Conservation (phyloP, 129 eudicot species). For the Flaveria trinervia region DNA sequence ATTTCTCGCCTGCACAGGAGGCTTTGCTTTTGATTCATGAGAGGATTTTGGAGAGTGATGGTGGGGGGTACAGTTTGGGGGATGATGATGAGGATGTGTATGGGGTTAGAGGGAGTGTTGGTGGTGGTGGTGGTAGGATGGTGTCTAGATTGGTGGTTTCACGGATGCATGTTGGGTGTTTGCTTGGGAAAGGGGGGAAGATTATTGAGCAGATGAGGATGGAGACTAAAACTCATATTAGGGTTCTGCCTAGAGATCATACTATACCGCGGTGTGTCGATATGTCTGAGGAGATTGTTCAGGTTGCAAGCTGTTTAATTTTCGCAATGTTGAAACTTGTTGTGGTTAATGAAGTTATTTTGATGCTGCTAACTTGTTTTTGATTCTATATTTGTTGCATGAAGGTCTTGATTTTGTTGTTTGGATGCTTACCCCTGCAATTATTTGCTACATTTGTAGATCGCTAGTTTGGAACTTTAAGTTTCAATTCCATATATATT, state of each 20-base stretch:
- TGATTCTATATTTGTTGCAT: background rate
- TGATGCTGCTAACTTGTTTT: slow-evolving; percentile 20
- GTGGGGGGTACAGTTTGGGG: slow-evolving; percentile 42
- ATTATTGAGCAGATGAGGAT: slow-evolving; percentile 98
- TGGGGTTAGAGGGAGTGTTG: slow-evolving; percentile 42
- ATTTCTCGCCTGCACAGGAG: slow-evolving; percentile 96
- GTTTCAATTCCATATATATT: no score
- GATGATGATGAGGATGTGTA: slow-evolving; percentile 51
- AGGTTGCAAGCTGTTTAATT: slow-evolving; percentile 47
- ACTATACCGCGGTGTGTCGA: slow-evolving; percentile 83
- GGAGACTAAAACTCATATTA: slow-evolving; percentile 94
- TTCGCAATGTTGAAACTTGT: background rate
- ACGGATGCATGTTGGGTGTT: slow-evolving; percentile 90
- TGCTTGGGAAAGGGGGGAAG: slow-evolving; percentile 97
- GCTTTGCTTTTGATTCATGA: slow-evolving; percentile 90
- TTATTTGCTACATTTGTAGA: background rate
- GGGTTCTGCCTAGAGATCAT: slow-evolving; percentile 93
- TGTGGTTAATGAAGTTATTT: background rate
- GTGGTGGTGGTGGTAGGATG: slow-evolving; percentile 54
- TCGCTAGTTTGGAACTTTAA: background rate
- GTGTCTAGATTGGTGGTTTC: slow-evolving; percentile 91
- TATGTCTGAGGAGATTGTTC: slow-evolving; percentile 96
- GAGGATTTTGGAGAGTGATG: slow-evolving; percentile 92
- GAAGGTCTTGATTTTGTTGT: background rate
- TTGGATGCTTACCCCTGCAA: background rate